Evolutionary conservation across 1,284 basidiomycete genomes (phyloP), one percentile per base, ranked within the genome.

Genomic region (Trametes pubescens): DNA sequence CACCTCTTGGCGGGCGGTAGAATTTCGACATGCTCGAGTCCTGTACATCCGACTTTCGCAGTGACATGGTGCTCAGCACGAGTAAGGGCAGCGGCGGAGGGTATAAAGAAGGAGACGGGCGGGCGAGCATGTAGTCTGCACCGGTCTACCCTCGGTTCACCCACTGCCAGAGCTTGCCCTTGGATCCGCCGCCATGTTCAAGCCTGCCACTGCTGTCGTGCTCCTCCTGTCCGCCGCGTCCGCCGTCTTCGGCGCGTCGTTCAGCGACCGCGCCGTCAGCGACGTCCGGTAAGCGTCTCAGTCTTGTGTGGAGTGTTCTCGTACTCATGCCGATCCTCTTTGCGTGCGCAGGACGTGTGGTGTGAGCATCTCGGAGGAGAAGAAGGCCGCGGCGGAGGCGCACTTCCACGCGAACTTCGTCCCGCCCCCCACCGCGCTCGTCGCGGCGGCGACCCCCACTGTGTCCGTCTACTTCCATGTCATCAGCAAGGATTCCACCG

Each of bases 391-490:
- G 1, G 74, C 77, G 58, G 82, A 85, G 73, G 75, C 75, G 29
- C 78, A 82, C 81, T 72, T 84, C 76, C 69, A 71, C 26, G 73
- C 72, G n/a, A 75, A 83, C 75, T 78, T 78, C 61, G 74, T 81
- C 40, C 52, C 52, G 22, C 37, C 52, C 24, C 38, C 52, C 13
- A 70, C 52, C 40, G 48, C 72, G 18, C 75, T 80, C 38, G 69
- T 65, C 44, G 32, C 73, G 18, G 75, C 65, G 9, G 74, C 37
- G 72, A 75, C 38, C 80, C 81, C 59, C 53, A 60, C 32, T 51
- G 62, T 11, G 59, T 77, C 38, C 66, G 79, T 63, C 77, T 86
- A 81, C 74, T 84, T 80, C 76, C 81, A 85, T 67, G 83, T 85
- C 61, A 77, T 86, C 68, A 75, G 74, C 69, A 55, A 78, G 61